Conservation (phyloP, 2,329 filamentous ascomycete genomes). For the Cladophialophora immunda region DNA sequence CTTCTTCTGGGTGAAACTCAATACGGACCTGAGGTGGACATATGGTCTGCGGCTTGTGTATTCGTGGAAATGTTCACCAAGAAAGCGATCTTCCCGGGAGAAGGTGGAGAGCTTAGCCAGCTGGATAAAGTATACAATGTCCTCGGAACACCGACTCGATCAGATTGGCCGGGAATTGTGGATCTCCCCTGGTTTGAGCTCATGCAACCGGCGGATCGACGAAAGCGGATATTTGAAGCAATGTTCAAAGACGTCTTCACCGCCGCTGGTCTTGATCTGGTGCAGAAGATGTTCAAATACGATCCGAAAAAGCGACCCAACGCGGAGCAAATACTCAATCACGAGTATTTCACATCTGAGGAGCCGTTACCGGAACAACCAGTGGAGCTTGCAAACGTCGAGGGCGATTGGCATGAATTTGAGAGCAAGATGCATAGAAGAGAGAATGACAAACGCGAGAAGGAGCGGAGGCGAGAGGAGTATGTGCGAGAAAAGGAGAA, state of each 20-base stretch:
- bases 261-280: conserved; percentile 81
- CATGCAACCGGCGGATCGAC: conserved; percentile 77
- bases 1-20: conserved; percentile 89
- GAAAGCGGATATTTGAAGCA: conserved; percentile 75
- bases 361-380: conserved; percentile 80
- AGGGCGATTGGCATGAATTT: conserved; percentile 98
- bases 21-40: conserved; percentile 88
- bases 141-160: conserved; percentile 83
- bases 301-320: conserved; percentile 85
- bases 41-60: conserved; percentile 97
- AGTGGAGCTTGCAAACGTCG: conserved; percentile 79
- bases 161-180: conserved; percentile 87
- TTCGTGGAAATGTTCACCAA: conserved; percentile 96
- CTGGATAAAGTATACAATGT: conserved; percentile 96
- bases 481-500: conserved; percentile 59
- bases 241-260: conserved; percentile 82
- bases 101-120: conserved; percentile 94
- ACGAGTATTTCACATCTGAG: conserved; percentile 87
- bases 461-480: conserved; percentile 62
- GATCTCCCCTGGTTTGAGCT: conserved; percentile 98
- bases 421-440: conserved; percentile 94
- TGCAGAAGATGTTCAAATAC: conserved; percentile 85
- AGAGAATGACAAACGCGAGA: conserved; percentile 77
- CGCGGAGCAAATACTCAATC: conserved; percentile 82
- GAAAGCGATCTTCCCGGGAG: conserved; percentile 92